A percentile compares a stretch with the other conserved stretches of the same genome.
Evolutionary conservation across 768 basidiomycete genomes (phyloP).

Genomic region (Pilatotrama ljubarskyi): DNA sequence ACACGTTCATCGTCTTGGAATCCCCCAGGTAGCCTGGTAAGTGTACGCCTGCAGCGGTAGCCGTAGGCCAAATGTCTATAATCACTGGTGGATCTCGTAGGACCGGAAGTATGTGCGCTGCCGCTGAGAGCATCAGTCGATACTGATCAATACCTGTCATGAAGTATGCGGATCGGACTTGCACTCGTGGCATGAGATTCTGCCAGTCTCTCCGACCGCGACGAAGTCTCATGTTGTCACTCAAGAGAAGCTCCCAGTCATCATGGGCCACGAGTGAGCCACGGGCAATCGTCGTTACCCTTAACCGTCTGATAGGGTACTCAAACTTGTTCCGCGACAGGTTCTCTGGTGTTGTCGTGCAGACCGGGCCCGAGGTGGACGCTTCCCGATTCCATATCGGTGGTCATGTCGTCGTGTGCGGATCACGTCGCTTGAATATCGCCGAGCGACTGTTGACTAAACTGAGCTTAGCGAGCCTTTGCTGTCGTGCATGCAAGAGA

Average conservation of each 20-base stretch:
- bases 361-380: slow-evolving; percentile 21
- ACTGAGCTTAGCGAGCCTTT: slow-evolving; percentile 40
- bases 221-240: slow-evolving; percentile 39
- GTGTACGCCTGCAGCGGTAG: not conserved
- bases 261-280: slow-evolving; percentile 48
- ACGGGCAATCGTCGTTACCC: not conserved
- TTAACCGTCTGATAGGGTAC: not conserved
- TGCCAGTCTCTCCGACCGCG: slow-evolving; percentile 31
- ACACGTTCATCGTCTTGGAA: not conserved
- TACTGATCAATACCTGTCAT: not conserved
- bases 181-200: slow-evolving; percentile 40
- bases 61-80: too few relatives aligned
- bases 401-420: slow-evolving; percentile 24
- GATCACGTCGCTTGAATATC: too few relatives aligned
- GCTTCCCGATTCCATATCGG: slow-evolving; percentile 12
- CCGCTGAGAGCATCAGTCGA: not conserved
- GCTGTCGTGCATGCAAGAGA: slow-evolving; percentile 38
- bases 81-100: not conserved
- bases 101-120: not conserved
- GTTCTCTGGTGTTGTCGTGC: slow-evolving; percentile 26
- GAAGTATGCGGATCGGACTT: slow-evolving; percentile 50
- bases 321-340: not conserved
- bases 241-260: slow-evolving; percentile 42
- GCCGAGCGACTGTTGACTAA: not conserved
- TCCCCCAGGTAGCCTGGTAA: slow-evolving; percentile 7